Conservation (phyloP, 1,139 yeast species). For the Protomyces pachydermus region DNA sequence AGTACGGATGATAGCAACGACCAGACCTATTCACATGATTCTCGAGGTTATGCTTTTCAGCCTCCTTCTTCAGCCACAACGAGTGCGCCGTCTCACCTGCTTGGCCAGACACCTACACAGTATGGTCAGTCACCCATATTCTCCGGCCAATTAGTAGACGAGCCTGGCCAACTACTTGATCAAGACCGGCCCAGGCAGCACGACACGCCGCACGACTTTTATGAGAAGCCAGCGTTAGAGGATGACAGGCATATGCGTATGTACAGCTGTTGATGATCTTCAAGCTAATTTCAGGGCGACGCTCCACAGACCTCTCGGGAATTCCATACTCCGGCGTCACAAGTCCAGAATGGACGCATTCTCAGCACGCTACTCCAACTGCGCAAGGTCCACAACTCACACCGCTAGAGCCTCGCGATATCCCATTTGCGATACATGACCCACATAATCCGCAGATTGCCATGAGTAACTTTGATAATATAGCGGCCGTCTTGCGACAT, state of each 20-base stretch:
- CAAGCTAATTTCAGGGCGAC: not conserved
- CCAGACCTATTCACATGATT: not conserved
- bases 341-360: not conserved
- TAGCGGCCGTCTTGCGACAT: constrained; percentile 66
- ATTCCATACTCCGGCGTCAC: not conserved
- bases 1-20: not conserved
- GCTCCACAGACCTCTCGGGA: not conserved
- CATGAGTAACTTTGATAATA: constrained; percentile 47
- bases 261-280: not conserved
- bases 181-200: not conserved
- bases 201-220: not conserved
- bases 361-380: not conserved
- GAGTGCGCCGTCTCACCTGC: not conserved
- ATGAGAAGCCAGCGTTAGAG: not conserved
- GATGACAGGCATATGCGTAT: not conserved
- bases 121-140: not conserved
- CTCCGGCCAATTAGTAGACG: not conserved
- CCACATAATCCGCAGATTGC: constrained; percentile 32
- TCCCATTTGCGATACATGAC: constrained; percentile 40
- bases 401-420: constrained; percentile 43
- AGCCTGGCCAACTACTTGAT: not conserved
- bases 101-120: not conserved
- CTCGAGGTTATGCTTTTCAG: not conserved
- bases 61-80: not conserved
- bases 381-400: constrained; percentile 24